Percentiles rank a stretch among this genome's conserved stretches.
phyloP scores from a whole-genome alignment of 2,329 filamentous ascomycete species.

The Aureobasidium subglaciale region DNA sequence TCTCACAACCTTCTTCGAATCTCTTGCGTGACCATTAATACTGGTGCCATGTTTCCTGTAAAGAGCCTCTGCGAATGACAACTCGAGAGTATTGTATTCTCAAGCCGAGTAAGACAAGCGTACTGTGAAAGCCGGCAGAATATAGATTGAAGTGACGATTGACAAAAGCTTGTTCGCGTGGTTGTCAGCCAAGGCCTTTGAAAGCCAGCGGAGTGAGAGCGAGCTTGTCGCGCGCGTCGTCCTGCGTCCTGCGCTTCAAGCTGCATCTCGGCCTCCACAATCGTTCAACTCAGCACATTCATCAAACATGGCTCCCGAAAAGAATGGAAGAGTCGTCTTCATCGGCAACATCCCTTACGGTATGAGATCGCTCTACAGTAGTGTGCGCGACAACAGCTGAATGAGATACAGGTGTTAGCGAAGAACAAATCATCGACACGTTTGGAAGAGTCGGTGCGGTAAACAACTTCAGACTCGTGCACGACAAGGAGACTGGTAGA shows the following conservation, averaged over 20 bases:
- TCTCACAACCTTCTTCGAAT: no score
- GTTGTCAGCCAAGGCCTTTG: background rate
- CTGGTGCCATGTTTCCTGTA: no score
- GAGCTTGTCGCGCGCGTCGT: background rate
- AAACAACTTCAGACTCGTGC: conserved; percentile 84
- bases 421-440: conserved; percentile 92
- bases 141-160: no score
- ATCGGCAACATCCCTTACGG: conserved; percentile 83
- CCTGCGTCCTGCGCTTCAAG: background rate
- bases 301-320: conserved; percentile 51
- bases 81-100: no score
- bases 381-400: background rate
- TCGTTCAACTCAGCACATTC: background rate
- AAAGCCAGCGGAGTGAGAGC: background rate
- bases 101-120: no score
- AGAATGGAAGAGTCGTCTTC: conserved; percentile 72
- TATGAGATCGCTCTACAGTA: conserved; percentile 29
- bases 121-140: no score
- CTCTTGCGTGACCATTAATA: no score
- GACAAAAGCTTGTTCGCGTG: no score
- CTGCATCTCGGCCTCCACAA: background rate
- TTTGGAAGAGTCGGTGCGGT: conserved; percentile 87
- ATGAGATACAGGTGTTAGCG: conserved; percentile 64
- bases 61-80: no score
- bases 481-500: conserved; percentile 88